Conservation (phyloP, 768 basidiomycete species). For the Rhodosporidiobolus odoratus region DNA sequence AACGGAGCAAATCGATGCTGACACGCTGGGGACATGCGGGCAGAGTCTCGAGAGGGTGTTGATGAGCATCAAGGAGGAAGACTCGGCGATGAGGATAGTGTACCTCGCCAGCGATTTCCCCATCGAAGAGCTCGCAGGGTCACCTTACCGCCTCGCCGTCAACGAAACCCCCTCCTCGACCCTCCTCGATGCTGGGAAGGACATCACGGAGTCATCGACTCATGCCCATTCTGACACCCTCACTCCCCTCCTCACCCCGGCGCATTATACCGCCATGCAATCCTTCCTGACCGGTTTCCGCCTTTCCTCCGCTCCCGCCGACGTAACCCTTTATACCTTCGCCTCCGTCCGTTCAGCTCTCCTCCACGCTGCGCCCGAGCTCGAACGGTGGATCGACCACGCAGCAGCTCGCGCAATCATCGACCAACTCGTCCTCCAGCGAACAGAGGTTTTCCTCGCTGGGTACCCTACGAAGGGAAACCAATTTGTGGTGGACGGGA, state of each 20-base stretch:
- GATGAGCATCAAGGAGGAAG: not conserved
- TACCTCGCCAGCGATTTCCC: slow-evolving; percentile 24
- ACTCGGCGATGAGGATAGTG: not conserved
- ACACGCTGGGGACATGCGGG: not conserved
- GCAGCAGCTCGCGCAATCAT: not conserved
- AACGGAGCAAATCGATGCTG: not conserved
- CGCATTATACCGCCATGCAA: not conserved
- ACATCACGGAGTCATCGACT: not conserved
- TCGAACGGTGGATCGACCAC: not conserved
- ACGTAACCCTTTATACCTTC: not conserved
- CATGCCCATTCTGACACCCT: not conserved
- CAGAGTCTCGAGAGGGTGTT: not conserved
- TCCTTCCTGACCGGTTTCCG: not conserved
- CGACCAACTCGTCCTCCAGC: slow-evolving; percentile 1
- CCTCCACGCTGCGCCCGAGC: not conserved
- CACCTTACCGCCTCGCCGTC: not conserved
- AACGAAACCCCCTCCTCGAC: not conserved
- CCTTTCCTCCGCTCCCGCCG: not conserved
- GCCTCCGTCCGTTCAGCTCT: not conserved
- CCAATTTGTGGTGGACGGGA: no score
- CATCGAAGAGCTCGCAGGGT: slow-evolving; percentile 1
- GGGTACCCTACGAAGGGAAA: not conserved
- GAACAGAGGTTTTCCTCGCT: not conserved
- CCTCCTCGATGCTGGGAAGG: not conserved
- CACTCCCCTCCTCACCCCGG: not conserved